These are phyloP conservation scores for Puya raimondii DNA, from an alignment of 176 grass and related monocot genomes.

Conservation along the genomic window DNA sequence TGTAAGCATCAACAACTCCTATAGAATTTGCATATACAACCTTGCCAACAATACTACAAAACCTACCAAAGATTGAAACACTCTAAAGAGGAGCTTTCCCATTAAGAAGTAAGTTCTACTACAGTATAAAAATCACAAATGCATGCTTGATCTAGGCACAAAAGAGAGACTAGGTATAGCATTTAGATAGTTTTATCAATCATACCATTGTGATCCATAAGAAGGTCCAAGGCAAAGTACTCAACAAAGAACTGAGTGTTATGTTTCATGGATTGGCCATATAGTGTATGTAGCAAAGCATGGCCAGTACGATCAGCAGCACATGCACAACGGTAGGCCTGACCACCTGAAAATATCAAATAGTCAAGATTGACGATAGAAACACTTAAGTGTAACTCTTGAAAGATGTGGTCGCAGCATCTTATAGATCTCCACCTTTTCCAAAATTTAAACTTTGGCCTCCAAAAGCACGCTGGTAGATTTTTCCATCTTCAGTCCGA, in stretches of 20 bases:
- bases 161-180: not conserved
- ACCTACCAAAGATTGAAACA: too few species aligned
- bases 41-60: too few species aligned
- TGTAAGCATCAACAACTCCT: too few species aligned
- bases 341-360: constrained; percentile 48
- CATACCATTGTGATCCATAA: constrained; percentile 59
- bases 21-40: too few species aligned
- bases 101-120: too few species aligned
- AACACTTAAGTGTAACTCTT: not conserved
- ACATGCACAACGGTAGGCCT: constrained; percentile 84
- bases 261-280: constrained; percentile 95
- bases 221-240: constrained; percentile 74
- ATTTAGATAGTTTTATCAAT: not conserved
- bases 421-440: constrained; percentile 46
- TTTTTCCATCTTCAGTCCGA: constrained; percentile 96
- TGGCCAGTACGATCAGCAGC: constrained; percentile 97
- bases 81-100: too few species aligned
- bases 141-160: not conserved
- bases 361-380: constrained; percentile 10
- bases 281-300: constrained; percentile 94
- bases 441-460: constrained; percentile 97
- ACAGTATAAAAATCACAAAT: too few species aligned
- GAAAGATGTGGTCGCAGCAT: not conserved
- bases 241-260: constrained; percentile 97
- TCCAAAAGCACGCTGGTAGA: constrained; percentile 94